Evolutionary conservation across 129 eudicot genomes (phyloP), one percentile per base, ranked within the genome.

Genomic region (Pulicaria dysenterica): DNA sequence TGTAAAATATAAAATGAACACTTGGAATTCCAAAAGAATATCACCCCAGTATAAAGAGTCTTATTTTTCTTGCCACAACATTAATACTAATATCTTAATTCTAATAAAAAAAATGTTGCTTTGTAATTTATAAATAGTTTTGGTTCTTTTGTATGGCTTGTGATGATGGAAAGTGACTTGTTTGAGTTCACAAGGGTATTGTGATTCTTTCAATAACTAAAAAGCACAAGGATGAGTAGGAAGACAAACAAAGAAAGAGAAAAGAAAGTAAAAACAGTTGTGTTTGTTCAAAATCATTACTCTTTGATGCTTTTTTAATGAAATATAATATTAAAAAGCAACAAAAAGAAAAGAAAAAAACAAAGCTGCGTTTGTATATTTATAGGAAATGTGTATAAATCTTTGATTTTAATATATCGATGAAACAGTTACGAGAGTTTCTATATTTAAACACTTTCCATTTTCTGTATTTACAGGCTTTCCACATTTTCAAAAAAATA

Each of bases 111-210:
- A 4, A 1, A 47, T 0, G 16, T n/a, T 3, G 53, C 10, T 10
- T 48, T 48, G 15, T 12, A 15, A 15, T 42, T 41, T 43, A 1
- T 41, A 7, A 40, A 8, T 63, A 45, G 37, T 64, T 64, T 15
- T 42, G 38, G n/a, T 64, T 42, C 8, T 41, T 17, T 42, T 41
- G 42, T 42, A 41, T 40, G 10, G 69, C 48, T 42, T 64, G 53
- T 15, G 56, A 46, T 65, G 55, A 65, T 65, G 70, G 70, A 65
- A 55, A 65, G 70, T 65, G 55, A 17, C 70, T 19, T 65, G 4
- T 48, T 45, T 65, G 19, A 65, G 71, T 65, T 65, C 71, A 44
- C 56, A 45, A 65, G 71, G 47, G 36, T 65, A 11, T 24, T 65
- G 57, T 65, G 71, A 65, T 65, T 65, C 57, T 11, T 46, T 65